Base-by-base conservation (phyloP, 2,329 filamentous ascomycete species). In the Plectosphaerella sp. region DNA sequence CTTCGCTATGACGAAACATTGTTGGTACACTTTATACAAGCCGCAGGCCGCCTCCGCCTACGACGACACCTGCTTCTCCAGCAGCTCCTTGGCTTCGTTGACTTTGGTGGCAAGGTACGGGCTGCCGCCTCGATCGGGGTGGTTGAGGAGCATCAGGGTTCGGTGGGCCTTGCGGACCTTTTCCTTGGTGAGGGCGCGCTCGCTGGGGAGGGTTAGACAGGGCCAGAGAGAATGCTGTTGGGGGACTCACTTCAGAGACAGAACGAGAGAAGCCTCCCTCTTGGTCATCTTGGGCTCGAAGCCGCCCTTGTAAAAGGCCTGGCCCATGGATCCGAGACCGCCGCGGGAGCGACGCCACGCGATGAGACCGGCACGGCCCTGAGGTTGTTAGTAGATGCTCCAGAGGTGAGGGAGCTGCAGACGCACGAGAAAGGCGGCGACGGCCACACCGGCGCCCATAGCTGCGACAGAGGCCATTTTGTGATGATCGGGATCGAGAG, bases 281-380 rank as follows among this genome's bases (percentile, higher is more conserved):
- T 88, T 84, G 69, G 85, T 97, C 93, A 99, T 99, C 72, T 88
- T 89, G 55, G 85, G 79, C 75, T 99, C 94, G 67, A 99, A 99
- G n/a, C 94, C 94, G 61, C 94, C 94, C 73, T 97, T 99, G 80
- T 97, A 97, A 67, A 91, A 99, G 42, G 91, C 86, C 71, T 92
- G 91, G 62, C 94, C 94, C 61, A 96, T 76, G 36, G 88, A 86
- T 59, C 88, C 88, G 47, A 89, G 78, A 58, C 87, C 87, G 57
- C 89, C 88, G 57, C 88, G 82, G 54, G 88, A 96, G 64, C 90
- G 84, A 58, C 92, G 86, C 70, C 92, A 83, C 61, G 94, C 94
- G 64, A 97, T 88, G 39, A 96, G 82, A 63, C 92, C 93, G 55
- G 94, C 93, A 66, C 94, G 90, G 59, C 94, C 93, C 91, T 97